phyloP scores from a whole-genome alignment of 768 basidiomycete species.

The Boletus huronensis region DNA sequence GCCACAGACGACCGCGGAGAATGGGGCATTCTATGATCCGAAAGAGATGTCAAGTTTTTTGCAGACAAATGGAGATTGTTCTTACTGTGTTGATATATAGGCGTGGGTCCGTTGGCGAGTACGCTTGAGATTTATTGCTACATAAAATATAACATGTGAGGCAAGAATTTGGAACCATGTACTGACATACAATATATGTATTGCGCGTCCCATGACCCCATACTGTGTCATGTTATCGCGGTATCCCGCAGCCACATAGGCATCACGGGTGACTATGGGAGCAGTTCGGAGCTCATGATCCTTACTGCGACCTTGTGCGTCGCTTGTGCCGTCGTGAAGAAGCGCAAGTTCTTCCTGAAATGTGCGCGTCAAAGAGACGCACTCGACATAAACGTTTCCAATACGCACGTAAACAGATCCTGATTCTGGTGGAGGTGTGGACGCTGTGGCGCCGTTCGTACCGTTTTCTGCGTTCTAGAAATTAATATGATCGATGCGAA shows the following conservation, averaged over 20 bases:
- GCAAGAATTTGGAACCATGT: not conserved
- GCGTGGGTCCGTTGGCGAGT: slow-evolving; percentile 42
- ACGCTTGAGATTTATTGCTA: slow-evolving; percentile 31
- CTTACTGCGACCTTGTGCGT: slow-evolving; percentile 23
- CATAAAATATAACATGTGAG: slow-evolving; percentile 13
- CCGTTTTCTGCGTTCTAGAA: slow-evolving; percentile 10
- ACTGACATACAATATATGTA: slow-evolving; percentile 43
- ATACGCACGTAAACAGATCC: slow-evolving; percentile 23
- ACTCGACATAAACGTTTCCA: not conserved
- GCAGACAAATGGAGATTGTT: not conserved
- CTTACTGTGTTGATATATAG: slow-evolving; percentile 68
- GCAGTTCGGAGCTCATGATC: slow-evolving; percentile 41
- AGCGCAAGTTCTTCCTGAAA: slow-evolving; percentile 33
- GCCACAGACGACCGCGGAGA: slow-evolving; percentile 73
- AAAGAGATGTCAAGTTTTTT: not conserved
- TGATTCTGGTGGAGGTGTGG: slow-evolving; percentile 4
- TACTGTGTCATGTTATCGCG: slow-evolving; percentile 47
- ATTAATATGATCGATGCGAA: not conserved
- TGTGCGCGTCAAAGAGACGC: not conserved
- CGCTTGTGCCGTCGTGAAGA: slow-evolving; percentile 24
- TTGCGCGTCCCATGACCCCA: slow-evolving; percentile 53
- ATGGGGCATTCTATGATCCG: slow-evolving; percentile 57
- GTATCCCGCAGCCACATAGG: slow-evolving; percentile 36
- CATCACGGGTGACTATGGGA: slow-evolving; percentile 52
- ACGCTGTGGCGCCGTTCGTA: not conserved